A percentile compares a stretch with the other conserved stretches of the same genome.
Conservation (phyloP, 1,139 yeast species). For the Yamadazyma siamensis region DNA sequence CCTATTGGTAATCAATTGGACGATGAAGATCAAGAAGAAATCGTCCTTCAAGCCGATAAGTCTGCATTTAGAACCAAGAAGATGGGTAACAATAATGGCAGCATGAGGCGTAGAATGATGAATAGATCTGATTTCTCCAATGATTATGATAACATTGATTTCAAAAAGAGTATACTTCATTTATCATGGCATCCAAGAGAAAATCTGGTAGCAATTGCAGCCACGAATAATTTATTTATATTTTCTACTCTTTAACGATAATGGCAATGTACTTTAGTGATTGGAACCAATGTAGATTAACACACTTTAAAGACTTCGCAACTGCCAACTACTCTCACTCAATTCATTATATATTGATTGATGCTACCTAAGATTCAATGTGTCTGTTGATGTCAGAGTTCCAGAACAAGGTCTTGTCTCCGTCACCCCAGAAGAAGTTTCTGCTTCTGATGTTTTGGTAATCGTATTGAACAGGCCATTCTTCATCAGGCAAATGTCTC, state of each 20-base stretch:
- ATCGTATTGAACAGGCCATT: constrained; percentile 88
- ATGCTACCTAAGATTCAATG: constrained; percentile 41
- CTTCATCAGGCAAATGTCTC: constrained; percentile 75
- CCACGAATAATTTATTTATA: constrained; percentile 89
- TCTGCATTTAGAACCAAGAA: constrained; percentile 89
- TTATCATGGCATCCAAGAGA: constrained; percentile 98
- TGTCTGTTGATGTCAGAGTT: constrained; percentile 88
- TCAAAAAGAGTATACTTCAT: constrained; percentile 91
- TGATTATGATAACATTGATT: constrained; percentile 86
- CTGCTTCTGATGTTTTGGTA: constrained; percentile 85
- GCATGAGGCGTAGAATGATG: constrained; percentile 45
- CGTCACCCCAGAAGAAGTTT: constrained; percentile 97
- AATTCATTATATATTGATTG: no score
- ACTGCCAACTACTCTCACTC: no score
- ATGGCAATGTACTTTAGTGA: constrained; percentile 8
- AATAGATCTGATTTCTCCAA: constrained; percentile 35
- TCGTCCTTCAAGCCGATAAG: constrained; percentile 94
- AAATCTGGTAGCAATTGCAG: constrained; percentile 96
- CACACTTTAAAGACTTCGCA: no score
- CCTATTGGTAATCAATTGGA: constrained; percentile 35
- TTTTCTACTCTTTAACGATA: constrained; percentile 56
- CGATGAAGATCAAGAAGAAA: constrained; percentile 62
- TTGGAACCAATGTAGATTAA: no score
- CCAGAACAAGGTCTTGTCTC: constrained; percentile 97
- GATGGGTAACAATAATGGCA: constrained; percentile 27